A percentile compares a stretch with the other conserved stretches of the same genome.
Conservation (phyloP, 1,139 yeast genomes). For the Magnusiomyces starmeri region DNA sequence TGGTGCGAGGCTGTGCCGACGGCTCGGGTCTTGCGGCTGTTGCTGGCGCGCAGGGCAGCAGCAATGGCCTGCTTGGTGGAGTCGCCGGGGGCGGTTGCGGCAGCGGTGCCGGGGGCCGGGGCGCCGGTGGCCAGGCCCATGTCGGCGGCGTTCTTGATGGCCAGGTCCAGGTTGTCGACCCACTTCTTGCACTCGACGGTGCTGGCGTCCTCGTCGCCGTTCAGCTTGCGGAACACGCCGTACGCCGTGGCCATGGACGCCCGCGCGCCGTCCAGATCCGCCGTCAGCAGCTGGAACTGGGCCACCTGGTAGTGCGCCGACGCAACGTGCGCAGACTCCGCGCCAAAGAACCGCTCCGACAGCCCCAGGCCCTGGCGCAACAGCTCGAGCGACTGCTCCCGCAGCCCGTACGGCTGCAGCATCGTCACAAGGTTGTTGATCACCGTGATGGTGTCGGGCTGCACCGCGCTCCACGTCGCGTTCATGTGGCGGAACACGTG, state of each 20-base stretch:
- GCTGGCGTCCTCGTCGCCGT: constrained; percentile 57
- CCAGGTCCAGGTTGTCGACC: constrained; percentile 41
- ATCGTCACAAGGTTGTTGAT: constrained; percentile 56
- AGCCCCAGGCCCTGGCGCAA: constrained; percentile 32
- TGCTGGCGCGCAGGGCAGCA: constrained; percentile 1
- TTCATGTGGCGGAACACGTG: constrained; percentile 57
- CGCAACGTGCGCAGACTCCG: constrained; percentile 51
- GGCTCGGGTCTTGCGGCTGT: not conserved
- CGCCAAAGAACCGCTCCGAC: constrained; percentile 47
- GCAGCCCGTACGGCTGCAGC: constrained; percentile 48
- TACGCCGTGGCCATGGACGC: constrained; percentile 48
- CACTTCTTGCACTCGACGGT: constrained; percentile 60
- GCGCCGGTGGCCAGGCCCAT: constrained; percentile 13
- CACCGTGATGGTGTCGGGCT: constrained; percentile 65
- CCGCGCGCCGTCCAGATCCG: constrained; percentile 49
- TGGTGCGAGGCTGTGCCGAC: not conserved
- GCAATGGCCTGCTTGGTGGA: not conserved
- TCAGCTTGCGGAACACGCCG: constrained; percentile 45
- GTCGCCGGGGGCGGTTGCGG: constrained; percentile 13
- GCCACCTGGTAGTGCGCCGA: constrained; percentile 59
- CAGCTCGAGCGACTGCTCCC: constrained; percentile 43
- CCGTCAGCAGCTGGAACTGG: constrained; percentile 49
- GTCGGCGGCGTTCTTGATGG: constrained; percentile 16
- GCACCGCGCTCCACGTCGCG: constrained; percentile 47
- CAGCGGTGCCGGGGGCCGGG: constrained; percentile 15